Percentiles rank a stretch among this genome's conserved stretches.
Conservation (phyloP, 495 filamentous ascomycete species). For the Hyaloscypha variabilis region DNA sequence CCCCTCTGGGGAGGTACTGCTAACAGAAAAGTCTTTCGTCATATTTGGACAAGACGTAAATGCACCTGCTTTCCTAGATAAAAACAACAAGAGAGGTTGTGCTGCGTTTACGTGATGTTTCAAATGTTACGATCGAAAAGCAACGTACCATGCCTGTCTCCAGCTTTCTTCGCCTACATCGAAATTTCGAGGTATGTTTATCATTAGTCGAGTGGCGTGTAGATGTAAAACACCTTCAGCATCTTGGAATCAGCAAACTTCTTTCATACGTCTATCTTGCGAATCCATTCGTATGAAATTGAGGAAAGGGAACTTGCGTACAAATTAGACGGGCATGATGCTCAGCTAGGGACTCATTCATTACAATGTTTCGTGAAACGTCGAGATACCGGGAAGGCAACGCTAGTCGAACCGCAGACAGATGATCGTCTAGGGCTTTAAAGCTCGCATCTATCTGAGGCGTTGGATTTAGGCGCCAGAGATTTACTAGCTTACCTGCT, state of each 20-base stretch:
- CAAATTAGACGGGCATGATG: conserved; percentile 27
- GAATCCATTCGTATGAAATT: too few species aligned
- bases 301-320: too few species aligned
- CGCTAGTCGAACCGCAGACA: conserved; percentile 29
- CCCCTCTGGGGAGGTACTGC: too few species aligned
- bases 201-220: background rate
- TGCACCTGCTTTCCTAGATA: too few species aligned
- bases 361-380: conserved; percentile 28
- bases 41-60: too few species aligned
- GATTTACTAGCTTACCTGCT: conserved; percentile 27
- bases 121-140: too few species aligned
- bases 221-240: conserved; percentile 10
- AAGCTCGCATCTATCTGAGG: conserved; percentile 6
- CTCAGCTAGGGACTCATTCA: conserved; percentile 25
- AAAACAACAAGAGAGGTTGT: too few species aligned
- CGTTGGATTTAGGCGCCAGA: conserved; percentile 24
- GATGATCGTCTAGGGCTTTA: conserved; percentile 17
- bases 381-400: conserved; percentile 33
- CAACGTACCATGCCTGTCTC: too few species aligned
- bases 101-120: too few species aligned
- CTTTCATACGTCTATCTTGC: too few species aligned
- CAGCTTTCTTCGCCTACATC: background rate
- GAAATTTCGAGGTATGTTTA: background rate
- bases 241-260: too few species aligned
- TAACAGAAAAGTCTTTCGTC: too few species aligned